phyloP scores from a whole-genome alignment of 2,329 filamentous ascomycete genomes.

The Plenodomus biglobosus region DNA sequence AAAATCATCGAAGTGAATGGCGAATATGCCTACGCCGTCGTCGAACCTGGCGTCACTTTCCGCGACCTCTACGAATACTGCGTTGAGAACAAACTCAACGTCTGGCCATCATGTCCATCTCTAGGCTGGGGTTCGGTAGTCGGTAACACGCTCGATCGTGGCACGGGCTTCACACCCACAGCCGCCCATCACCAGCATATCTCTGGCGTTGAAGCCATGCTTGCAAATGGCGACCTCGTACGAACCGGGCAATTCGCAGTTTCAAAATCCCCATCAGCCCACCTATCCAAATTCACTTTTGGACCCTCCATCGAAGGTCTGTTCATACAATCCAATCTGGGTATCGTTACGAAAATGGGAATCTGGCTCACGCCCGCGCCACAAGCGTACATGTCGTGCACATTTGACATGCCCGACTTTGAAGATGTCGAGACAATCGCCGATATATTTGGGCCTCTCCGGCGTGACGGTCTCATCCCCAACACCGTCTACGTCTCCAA shows the following conservation, averaged over 20 bases:
- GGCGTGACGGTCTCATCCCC: slow-evolving; percentile 48
- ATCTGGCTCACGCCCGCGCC: slow-evolving; percentile 41
- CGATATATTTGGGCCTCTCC: slow-evolving; percentile 50
- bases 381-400: slow-evolving; percentile 52
- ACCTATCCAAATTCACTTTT: slow-evolving; percentile 43
- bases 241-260: slow-evolving; percentile 47
- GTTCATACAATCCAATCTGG: slow-evolving; percentile 56
- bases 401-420: slow-evolving; percentile 50
- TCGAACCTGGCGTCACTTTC: slow-evolving; percentile 43
- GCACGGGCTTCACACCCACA: slow-evolving; percentile 46
- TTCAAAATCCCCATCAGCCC: slow-evolving; percentile 45
- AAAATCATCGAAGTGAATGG: slow-evolving; percentile 50
- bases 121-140: slow-evolving; percentile 42
- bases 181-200: slow-evolving; percentile 44
- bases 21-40: slow-evolving; percentile 50
- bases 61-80: slow-evolving; percentile 39
- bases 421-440: slow-evolving; percentile 51
- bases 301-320: slow-evolving; percentile 48
- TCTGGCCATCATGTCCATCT: slow-evolving; percentile 39
- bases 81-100: slow-evolving; percentile 30
- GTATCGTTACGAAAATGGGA: slow-evolving; percentile 51
- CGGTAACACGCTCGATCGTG: slow-evolving; percentile 46
- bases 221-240: slow-evolving; percentile 38
- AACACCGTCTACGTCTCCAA: slow-evolving; percentile 51
- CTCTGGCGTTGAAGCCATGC: slow-evolving; percentile 43